Evolutionary conservation across 2,329 filamentous ascomycete species (phyloP).

Genomic region (Sporothrix euskadiensis): DNA sequence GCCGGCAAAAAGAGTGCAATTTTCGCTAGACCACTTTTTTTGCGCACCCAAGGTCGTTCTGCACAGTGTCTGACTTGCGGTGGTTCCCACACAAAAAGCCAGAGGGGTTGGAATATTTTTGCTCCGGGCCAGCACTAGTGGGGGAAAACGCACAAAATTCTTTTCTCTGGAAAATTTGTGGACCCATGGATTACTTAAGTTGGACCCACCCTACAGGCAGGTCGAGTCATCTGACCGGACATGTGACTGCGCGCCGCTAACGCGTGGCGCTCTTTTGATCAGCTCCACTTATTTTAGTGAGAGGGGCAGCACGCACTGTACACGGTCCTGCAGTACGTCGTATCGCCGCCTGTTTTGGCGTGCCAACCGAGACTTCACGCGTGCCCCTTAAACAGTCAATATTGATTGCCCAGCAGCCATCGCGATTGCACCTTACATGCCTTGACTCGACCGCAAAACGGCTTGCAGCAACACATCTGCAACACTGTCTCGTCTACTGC

Average conservation of each 20-base stretch:
- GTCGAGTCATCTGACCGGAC: slow-evolving; percentile 34
- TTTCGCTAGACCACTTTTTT: slow-evolving; percentile 23
- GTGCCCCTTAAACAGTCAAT: not conserved
- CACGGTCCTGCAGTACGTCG: not conserved
- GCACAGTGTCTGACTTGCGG: not conserved
- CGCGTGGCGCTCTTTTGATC: slow-evolving; percentile 25
- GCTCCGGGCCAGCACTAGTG: not conserved
- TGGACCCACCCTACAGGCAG: not conserved
- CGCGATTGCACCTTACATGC: not conserved
- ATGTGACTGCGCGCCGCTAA: slow-evolving; percentile 36
- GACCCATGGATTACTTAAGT: not conserved
- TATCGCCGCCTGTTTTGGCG: not conserved
- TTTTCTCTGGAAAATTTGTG: not conserved
- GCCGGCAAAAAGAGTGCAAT: not conserved
- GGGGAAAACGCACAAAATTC: slow-evolving; percentile 30
- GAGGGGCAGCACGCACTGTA: slow-evolving; percentile 6
- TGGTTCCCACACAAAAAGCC: not conserved
- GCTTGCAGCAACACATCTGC: not conserved
- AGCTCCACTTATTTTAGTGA: slow-evolving; percentile 11
- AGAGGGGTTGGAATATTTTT: slow-evolving; percentile 28
- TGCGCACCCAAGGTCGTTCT: not conserved
- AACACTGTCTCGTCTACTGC: slow-evolving; percentile 38
- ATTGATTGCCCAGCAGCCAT: not conserved
- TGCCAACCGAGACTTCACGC: not conserved
- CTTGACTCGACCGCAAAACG: not conserved